Base-by-base conservation (phyloP, 2,329 filamentous ascomycete genomes). In the Alternaria sp. region DNA sequence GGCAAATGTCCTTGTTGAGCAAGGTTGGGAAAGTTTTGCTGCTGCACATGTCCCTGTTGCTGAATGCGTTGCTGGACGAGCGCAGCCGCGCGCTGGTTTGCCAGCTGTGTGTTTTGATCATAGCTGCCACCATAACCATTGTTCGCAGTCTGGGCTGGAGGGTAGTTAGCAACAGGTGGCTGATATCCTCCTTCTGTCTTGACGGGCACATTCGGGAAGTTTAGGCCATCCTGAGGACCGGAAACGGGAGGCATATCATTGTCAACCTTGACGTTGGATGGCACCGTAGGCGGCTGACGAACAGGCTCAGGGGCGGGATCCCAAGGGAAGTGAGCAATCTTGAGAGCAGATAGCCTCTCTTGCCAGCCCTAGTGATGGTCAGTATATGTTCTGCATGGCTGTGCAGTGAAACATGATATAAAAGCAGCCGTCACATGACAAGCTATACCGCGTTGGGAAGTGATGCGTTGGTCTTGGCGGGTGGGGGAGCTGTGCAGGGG, bases 281-380 rank as follows among this genome's bases (percentile, higher is more conserved):
- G 79, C 41, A 81, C 73, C 2, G 78, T 79, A n/a, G 79, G 76
- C 36, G 77, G 75, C 59, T 80, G 79, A 65, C 77, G 78, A 53
- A 87, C 86, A 54, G 91, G 89, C 58, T 77, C 75, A 22, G 74
- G 74, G 56, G 74, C 90, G 44, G 95, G 94, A 76, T 99, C 95
- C 95, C 95, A 99, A 11, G 95, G 94, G 78, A 98, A 97, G 59
- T 87, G 84, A 61, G 95, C 95, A 63, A 98, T 90, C 68, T 91
- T 89, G 67, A 96, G 89, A 69, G 89, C 88, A 1, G 94, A 91
- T 36, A 99, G 86, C 81, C 96, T 97, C 72, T 90, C 86, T 84
- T 98, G 94, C 95, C 95, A 99, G 82, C 90, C 92, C 94, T 98
- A 54, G 28, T 36, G 49, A 20, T 54, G 53, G 74, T 71, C 60